Base-by-base conservation (phyloP, 352 stramenopile species). In the Globisporangium uncinulatum region DNA sequence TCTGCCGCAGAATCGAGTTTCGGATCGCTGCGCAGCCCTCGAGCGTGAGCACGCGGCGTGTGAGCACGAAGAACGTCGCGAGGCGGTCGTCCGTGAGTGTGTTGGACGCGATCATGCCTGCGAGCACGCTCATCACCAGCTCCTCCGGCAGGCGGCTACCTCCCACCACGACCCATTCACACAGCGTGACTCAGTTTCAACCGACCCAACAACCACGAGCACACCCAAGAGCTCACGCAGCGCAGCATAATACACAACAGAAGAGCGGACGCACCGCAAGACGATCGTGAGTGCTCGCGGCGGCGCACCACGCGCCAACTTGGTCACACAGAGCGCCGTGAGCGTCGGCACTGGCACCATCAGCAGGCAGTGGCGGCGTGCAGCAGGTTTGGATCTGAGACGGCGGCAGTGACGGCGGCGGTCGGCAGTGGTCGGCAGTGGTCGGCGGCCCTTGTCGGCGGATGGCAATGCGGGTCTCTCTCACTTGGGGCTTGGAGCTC, bases 1-100 rank as follows among this genome's bases (percentile, higher is more conserved):
- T 95, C 65, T 94, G 86, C 7, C 86, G 82, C 44, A 95, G 58
- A 41, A 94, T 86, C 58, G 86, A 95, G 61, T 95, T 94, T 44
- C 86, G 83, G 60, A 95, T 94, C 44, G 70, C 65, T 32, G 69
- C 79, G 65, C 86, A 95, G 57, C 77, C 78, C 13, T 77, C 63
- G 19, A 95, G 82, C 42, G 71, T 74, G 20, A 95, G 72, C 31
- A 92, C 85, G 56, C 73, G 78, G 15, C 81, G 81, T 39, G 75
- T 76, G 58, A 87, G 72, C 60, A 80, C 86, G 62, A 92, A 92
- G 65, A 95, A 95, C 29, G 82, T 74, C 31, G 77, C 74, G 44
- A 95, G 70, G 1, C 85, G 85, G 69, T 93, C 83, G 68, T 93
- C 83, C 49, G 85, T 93, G 59, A 95, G 67, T 15, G 74, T 87